These are phyloP conservation scores for Debaryomyces subglobosus DNA, from an alignment of 1,139 yeast genomes.

Conservation along the genomic window DNA sequence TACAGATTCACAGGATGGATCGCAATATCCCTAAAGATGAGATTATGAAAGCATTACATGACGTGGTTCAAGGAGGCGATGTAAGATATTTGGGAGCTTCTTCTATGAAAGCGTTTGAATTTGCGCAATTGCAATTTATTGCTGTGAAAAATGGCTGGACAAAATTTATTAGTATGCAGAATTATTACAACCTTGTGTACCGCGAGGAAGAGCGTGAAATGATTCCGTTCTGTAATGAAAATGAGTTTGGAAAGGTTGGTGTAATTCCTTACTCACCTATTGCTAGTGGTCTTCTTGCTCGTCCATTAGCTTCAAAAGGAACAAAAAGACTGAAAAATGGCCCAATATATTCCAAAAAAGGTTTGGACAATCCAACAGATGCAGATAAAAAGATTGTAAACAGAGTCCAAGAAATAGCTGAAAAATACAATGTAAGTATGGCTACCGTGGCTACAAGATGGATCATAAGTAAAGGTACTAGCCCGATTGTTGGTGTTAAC, in stretches of 20 bases:
- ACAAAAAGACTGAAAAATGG: slow-evolving; percentile 4
- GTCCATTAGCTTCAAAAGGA: slow-evolving; percentile 25
- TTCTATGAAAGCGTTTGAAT: slow-evolving; percentile 49
- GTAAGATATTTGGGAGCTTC: slow-evolving; percentile 58
- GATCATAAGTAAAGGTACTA: slow-evolving; percentile 50
- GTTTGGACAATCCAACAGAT: slow-evolving; percentile 5
- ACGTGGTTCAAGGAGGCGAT: slow-evolving; percentile 48
- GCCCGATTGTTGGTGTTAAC: slow-evolving; percentile 56
- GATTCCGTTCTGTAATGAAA: slow-evolving; percentile 50
- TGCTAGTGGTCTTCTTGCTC: slow-evolving; percentile 46
- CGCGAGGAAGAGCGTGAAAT: slow-evolving; percentile 64
- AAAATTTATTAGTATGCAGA: slow-evolving; percentile 58
- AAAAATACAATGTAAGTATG: slow-evolving; percentile 47
- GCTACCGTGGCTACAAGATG: slow-evolving; percentile 56
- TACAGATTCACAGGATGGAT: slow-evolving; percentile 56
- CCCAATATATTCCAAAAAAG: neutral
- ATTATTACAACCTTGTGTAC: slow-evolving; percentile 49
- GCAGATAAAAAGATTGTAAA: slow-evolving; percentile 39
- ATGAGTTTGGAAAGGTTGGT: slow-evolving; percentile 45
- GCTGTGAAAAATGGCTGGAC: slow-evolving; percentile 40
- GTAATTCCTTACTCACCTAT: slow-evolving; percentile 52
- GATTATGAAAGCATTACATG: slow-evolving; percentile 52
- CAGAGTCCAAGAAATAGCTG: slow-evolving; percentile 54
- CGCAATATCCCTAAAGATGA: slow-evolving; percentile 42
- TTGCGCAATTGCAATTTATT: slow-evolving; percentile 22